A percentile compares a stretch with the other conserved stretches of the same genome.
Evolutionary conservation across 225 moss, liverwort and hornwort species (phyloP).

Genomic region (Polytrichum formosum): DNA sequence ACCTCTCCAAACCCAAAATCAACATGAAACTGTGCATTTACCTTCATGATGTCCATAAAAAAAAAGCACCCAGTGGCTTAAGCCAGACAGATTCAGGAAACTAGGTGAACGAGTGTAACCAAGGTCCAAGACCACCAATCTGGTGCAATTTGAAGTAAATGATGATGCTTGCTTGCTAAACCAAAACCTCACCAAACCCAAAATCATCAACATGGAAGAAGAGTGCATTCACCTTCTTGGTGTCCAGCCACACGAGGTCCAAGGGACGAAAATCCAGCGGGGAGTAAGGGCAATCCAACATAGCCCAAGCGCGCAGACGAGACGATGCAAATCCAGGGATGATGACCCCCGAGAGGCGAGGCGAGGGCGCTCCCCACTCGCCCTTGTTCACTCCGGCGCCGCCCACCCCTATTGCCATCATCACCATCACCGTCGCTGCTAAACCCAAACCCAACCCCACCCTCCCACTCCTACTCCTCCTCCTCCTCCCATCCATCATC

Average conservation of each 20-base stretch:
- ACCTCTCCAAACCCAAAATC: no score
- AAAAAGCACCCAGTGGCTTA: no score
- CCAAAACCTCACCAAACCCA: no score
- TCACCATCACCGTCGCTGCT: neutral
- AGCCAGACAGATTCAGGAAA: no score
- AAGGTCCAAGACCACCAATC: no score
- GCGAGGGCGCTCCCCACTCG: conserved; percentile 63
- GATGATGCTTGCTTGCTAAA: no score
- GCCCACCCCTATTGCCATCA: conserved; percentile 29
- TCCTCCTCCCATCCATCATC: neutral
- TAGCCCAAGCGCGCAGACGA: conserved; percentile 87
- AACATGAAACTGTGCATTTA: no score
- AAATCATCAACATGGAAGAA: neutral
- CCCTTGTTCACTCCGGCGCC: conserved; percentile 74
- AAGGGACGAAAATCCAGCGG: conserved; percentile 90
- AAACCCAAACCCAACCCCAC: neutral
- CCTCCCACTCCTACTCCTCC: neutral
- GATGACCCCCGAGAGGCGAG: conserved; percentile 82
- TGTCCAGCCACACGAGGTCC: conserved; percentile 95
- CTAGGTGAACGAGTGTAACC: no score
- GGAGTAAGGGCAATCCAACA: conserved; percentile 96
- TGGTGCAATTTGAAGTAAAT: no score
- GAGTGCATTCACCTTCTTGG: conserved; percentile 58
- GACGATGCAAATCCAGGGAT: conserved; percentile 97
- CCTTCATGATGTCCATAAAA: no score